Base-by-base conservation (phyloP, 768 basidiomycete species). In the Collybiopsis confluens region DNA sequence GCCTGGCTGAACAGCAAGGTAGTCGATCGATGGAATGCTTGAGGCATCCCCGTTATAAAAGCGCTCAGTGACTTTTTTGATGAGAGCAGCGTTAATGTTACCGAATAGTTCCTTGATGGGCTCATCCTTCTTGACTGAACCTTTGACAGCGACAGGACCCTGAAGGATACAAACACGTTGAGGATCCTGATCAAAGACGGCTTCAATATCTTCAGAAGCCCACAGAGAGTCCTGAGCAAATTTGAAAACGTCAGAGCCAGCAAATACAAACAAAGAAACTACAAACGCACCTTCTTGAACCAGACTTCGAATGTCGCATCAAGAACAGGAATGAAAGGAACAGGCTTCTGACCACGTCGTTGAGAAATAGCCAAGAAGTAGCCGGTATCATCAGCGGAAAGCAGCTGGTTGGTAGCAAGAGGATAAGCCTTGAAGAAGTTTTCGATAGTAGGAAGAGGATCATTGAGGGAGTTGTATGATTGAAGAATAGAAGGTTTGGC, bases 171-270 rank as follows among this genome's bases (percentile, higher is more conserved):
- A 96, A 24, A 98, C 95, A 57, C 97, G 88, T 69, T 99, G 92
- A 23, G 96, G 96, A 69, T 98, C 97, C 72, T 96, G 93, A 71
- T 98, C 97, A 64, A 98, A 97, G 38, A 99, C 94, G 13, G 95
- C 96, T 57, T 98, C 97, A 59, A 98, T 94, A 67, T 99, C 97
- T 70, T 98, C 96, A 2, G 93, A 90, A 37, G 90, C 90, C 95
- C 96, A 98, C 10, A 98, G 82, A 6, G 96, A 98, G 68, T 98
- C 96, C 90, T 92, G 60, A 20, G 47, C 20, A 27, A 52, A 23
- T 21, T 50, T 67, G 24, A 60, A 56, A 57, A 46, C 40, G 54
- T 43, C 33, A 8, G 23, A 49, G 45, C 3, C 21, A 47, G 42
- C 20, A 45, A 18, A 53, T 45, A 21, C 45, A 41, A 33, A 26